Percentiles rank a stretch among this genome's conserved stretches.
phyloP scores from a whole-genome alignment of 2,329 filamentous ascomycete genomes.

The Scedosporium dehoogii region DNA sequence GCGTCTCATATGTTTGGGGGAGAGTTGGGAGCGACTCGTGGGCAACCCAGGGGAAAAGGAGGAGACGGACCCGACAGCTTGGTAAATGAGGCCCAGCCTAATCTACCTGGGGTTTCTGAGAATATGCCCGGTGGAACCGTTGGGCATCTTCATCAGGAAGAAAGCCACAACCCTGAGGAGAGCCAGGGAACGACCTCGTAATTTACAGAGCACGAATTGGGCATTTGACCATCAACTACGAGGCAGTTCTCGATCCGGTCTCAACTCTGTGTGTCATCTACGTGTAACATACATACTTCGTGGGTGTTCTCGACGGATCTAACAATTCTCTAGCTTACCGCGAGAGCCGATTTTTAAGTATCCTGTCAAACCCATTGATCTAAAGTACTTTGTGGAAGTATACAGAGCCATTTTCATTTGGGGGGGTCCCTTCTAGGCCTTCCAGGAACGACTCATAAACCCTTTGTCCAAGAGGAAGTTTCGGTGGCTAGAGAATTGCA shows the following conservation, averaged over 20 bases:
- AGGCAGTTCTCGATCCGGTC: too few relatives aligned
- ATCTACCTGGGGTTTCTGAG: background rate
- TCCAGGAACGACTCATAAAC: too few relatives aligned
- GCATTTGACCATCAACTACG: background rate
- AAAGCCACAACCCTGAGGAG: background rate
- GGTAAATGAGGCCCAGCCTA: slow-evolving; percentile 4
- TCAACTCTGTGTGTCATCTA: too few relatives aligned
- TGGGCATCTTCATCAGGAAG: background rate
- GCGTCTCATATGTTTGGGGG: too few relatives aligned
- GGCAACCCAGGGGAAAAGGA: too few relatives aligned
- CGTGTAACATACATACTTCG: background rate
- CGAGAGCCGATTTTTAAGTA: background rate
- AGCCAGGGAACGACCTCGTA: background rate
- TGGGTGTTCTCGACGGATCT: background rate
- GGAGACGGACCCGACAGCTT: slow-evolving; percentile 2
- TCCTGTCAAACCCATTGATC: too few relatives aligned
- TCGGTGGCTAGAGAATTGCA: too few relatives aligned
- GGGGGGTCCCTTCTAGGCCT: too few relatives aligned
- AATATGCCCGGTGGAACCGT: background rate
- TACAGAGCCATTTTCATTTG: too few relatives aligned
- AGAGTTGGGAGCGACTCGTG: too few relatives aligned
- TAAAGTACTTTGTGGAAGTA: too few relatives aligned
- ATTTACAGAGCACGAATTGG: background rate
- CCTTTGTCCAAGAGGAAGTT: too few relatives aligned
- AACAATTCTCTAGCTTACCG: background rate